These are phyloP conservation scores for Candida koratica DNA, from an alignment of 805 yeast genomes.

Conservation along the genomic window DNA sequence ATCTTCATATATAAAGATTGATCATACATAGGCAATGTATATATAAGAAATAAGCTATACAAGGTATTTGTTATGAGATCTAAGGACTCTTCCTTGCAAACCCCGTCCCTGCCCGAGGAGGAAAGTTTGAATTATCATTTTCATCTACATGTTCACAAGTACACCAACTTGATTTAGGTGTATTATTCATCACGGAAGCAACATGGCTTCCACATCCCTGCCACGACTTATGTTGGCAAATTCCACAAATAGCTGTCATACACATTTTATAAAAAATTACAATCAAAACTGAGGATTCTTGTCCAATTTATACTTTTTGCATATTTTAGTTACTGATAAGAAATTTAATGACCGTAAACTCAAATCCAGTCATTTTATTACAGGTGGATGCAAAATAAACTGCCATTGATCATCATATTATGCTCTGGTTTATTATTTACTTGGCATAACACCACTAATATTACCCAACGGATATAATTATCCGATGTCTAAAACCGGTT, in stretches of 20 bases:
- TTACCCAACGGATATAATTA: too few relatives aligned
- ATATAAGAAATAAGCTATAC: too few relatives aligned
- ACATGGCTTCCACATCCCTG: constrained; percentile 61
- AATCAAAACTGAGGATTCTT: constrained; percentile 1
- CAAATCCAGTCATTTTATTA: too few relatives aligned
- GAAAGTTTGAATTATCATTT: constrained; percentile 36
- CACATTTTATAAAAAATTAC: constrained; percentile 5
- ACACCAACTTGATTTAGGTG: constrained; percentile 50
- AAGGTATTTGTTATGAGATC: not conserved
- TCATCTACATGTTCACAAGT: constrained; percentile 47
- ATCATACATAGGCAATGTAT: too few relatives aligned
- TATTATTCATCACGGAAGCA: constrained; percentile 49
- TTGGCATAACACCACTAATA: too few relatives aligned
- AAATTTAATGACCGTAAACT: too few relatives aligned
- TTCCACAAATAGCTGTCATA: constrained; percentile 10
- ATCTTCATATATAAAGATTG: too few relatives aligned
- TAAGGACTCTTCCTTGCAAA: constrained; percentile 30
- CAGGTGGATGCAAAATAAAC: too few relatives aligned
- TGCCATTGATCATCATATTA: too few relatives aligned
- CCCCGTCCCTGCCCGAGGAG: constrained; percentile 65
- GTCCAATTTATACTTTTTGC: constrained; percentile 4
- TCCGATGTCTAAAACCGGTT: too few relatives aligned
- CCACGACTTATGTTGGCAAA: constrained; percentile 51
- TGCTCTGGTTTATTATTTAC: too few relatives aligned
- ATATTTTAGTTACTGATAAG: constrained; percentile 3